Base-by-base conservation (phyloP, 2,329 filamentous ascomycete genomes). In the Penicillium frequentans region DNA sequence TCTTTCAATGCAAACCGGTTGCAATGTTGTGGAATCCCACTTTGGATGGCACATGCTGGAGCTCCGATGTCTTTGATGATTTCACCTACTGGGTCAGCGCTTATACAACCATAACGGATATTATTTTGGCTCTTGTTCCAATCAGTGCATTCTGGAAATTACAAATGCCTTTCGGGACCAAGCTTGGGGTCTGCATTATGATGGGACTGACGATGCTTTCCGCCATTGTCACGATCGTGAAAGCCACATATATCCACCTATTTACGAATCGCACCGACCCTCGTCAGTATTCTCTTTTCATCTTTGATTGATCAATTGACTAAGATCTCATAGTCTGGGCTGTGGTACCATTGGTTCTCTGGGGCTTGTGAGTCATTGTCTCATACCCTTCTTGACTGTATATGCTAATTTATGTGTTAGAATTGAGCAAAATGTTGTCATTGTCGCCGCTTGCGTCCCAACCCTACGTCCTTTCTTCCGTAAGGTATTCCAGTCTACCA, bases 371-470 rank as follows among this genome's bases (percentile, higher is more conserved):
- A 54, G 57, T 57, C 45, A 16, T 19, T 21, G 24, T n/a, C 13
- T 5, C 45, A 6, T 23, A 14, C 4, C 16, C 24, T 16, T 13
- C 19, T 24, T 21, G 27, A 5, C 9, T 29, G 6, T 16, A 26
- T 21, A 11, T 8, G 23, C 44, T 51, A 43, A 56, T 47, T 1
- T 44, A 5, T 11, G 7, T 26, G 10, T 37, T 43, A 67, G 64
- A 5, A 58, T 69, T 55, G 67, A 70, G 46, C 66, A 68, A 51
- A 70, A 68, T 49, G 65, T 69, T 39, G 66, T 69, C 56, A 68
- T 69, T n/a, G 52, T 68, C 14, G 68, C 67, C 2, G 68, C 67
- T 13, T 70, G 68, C 43, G 61, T 68, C 35, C 68, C 67, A 3
- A 68, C 68, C 1, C 59, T 70, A 1, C 67, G 64, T 1, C 66